Evolutionary conservation across 1,139 yeast genomes (phyloP).

Genomic region (Debaryomyces coudertii): DNA sequence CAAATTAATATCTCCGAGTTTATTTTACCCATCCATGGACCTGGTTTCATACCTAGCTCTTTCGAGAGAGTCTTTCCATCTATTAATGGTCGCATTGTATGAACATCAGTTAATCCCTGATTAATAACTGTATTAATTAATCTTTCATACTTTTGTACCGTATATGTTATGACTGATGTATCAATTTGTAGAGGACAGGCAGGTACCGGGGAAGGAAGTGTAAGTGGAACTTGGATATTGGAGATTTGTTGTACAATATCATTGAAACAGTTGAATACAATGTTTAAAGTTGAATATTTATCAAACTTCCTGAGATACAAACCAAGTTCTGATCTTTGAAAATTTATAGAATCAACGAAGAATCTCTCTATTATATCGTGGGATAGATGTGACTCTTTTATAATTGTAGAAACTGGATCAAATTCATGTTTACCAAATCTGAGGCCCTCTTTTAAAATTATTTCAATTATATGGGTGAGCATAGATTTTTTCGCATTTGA

Average conservation of each 20-base stretch:
- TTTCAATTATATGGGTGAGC: slow-evolving; percentile 31
- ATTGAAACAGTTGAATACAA: slow-evolving; percentile 34
- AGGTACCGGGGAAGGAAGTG: slow-evolving; percentile 1
- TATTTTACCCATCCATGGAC: slow-evolving; percentile 76
- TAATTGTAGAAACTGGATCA: slow-evolving; percentile 49
- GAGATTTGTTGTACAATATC: slow-evolving; percentile 24
- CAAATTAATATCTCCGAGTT: slow-evolving; percentile 61
- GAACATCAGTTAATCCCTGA: slow-evolving; percentile 42
- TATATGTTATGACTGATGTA: not conserved
- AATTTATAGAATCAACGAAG: slow-evolving; percentile 25
- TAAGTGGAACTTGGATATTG: not conserved
- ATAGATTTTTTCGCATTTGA: slow-evolving; percentile 46
- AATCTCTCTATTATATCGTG: slow-evolving; percentile 18
- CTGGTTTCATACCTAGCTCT: slow-evolving; percentile 63
- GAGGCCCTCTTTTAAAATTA: slow-evolving; percentile 68
- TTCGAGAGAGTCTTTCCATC: slow-evolving; percentile 71
- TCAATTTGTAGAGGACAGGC: not conserved
- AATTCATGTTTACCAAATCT: slow-evolving; percentile 65
- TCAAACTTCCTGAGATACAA: slow-evolving; percentile 57
- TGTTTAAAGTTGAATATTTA: slow-evolving; percentile 51
- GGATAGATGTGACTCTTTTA: slow-evolving; percentile 21
- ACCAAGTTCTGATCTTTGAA: slow-evolving; percentile 64
- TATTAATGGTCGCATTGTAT: slow-evolving; percentile 53
- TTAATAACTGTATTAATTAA: slow-evolving; percentile 31
- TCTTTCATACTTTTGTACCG: slow-evolving; percentile 33